Base-by-base conservation (phyloP, 148 eudicot genomes). In the Salicornia ramosissima region DNA sequence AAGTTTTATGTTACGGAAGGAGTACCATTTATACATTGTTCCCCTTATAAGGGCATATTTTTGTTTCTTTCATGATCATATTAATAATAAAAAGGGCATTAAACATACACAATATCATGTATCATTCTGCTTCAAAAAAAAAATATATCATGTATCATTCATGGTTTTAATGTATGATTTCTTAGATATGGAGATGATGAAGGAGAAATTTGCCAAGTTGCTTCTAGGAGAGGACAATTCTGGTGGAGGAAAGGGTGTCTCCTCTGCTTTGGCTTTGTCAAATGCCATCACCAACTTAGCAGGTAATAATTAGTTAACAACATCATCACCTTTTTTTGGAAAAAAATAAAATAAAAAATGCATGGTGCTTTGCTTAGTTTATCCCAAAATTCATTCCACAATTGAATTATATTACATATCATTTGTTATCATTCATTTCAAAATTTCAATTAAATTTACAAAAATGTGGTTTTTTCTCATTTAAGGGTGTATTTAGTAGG, bases 281-380 rank as follows among this genome's bases (percentile, higher is more conserved):
- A 78, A 78, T 34, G 81, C 97, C 58, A 78, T 91, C 66, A 91
- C 97, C n/a, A 91, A 91, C 65, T 76, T 88, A 52, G 92, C 96
- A 74, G 96, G 96, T 88, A 81, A 29, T 18, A 24, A 2, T 2
- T 39, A 52, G 47, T 46, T 31, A 19, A 18, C 57, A 56, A 28
- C 22, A 42, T 29, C 30, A 30, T 11, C 5, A 25, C 46, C 13
- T 60, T 58, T 58, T 14, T 55, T 55, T 24, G n/a, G n/a, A n/a
- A n/a, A n/a, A n/a, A n/a, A n/a, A n/a, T n/a, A n/a, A n/a, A n/a
- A n/a, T 24, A 6, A 10, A 24, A 13, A 10, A 58, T 11, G 28
- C 10, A 54, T 53, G 11, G 3, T 19, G 29, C 57, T 9, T 53
- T 53, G 57, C 25, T 34, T 43, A 5, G 13, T 43, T 45, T 47